Conservation (phyloP, 148 eudicot genomes). For the Salicornia ramosissima region DNA sequence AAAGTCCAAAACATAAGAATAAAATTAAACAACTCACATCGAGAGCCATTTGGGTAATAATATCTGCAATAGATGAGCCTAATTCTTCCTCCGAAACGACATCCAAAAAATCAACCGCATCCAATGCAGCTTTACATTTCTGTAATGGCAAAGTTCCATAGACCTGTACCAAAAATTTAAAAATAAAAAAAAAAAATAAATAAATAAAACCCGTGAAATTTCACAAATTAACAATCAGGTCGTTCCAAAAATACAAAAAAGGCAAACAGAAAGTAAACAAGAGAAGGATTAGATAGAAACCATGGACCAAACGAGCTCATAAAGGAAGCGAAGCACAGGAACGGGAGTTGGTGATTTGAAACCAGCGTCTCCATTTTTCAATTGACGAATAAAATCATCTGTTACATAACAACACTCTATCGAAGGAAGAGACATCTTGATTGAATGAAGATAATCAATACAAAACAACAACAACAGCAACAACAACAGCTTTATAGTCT, state of each 20-base stretch:
- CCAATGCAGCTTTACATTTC: constrained; percentile 83
- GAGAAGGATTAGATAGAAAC: constrained; percentile 22
- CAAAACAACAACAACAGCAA: too few species aligned
- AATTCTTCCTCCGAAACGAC: constrained; percentile 46
- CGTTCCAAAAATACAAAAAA: not conserved
- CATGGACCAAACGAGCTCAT: constrained; percentile 71
- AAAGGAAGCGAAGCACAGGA: constrained; percentile 64
- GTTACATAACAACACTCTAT: constrained; percentile 51
- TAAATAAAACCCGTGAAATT: not conserved
- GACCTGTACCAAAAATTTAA: constrained; percentile 36
- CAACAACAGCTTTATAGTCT: too few species aligned
- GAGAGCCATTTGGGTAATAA: constrained; percentile 83
- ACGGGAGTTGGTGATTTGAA: constrained; percentile 51
- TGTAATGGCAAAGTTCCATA: constrained; percentile 71
- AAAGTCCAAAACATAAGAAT: too few species aligned
- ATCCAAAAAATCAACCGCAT: constrained; percentile 65
- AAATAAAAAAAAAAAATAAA: not conserved
- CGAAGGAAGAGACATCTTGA: constrained; percentile 21
- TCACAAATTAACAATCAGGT: not conserved
- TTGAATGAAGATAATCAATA: too few species aligned
- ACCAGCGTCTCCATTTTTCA: constrained; percentile 56
- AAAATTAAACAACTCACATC: constrained; percentile 55
- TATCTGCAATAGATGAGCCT: constrained; percentile 76
- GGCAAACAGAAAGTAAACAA: too few species aligned
- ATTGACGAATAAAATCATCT: constrained; percentile 57